Percentiles rank a stretch among this genome's conserved stretches.
Conservation (phyloP, 257 asterid genomes). For the Solanum medicagineum region DNA sequence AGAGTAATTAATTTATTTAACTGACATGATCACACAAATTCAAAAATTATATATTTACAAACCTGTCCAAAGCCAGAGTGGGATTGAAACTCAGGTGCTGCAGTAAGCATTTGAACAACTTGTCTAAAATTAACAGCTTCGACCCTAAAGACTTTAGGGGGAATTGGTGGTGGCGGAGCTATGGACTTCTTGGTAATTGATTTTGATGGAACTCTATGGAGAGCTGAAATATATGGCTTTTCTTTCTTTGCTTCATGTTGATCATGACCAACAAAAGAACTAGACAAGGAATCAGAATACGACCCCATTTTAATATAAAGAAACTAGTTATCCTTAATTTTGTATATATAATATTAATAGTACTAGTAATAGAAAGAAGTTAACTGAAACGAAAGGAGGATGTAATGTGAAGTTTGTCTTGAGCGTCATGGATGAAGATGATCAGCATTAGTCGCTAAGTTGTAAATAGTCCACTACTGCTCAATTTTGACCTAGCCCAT, state of each 20-base stretch:
- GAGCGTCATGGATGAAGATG: background rate
- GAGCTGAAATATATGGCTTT: conserved; percentile 12
- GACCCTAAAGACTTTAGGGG: conserved; percentile 58
- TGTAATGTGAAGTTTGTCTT: background rate
- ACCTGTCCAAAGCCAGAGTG: conserved; percentile 6
- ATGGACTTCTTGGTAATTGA: conserved; percentile 38
- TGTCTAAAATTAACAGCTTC: conserved; percentile 44
- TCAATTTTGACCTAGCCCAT: background rate
- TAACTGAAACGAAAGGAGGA: background rate
- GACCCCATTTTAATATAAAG: conserved; percentile 1
- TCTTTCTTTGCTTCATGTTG: conserved; percentile 3
- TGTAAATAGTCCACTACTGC: background rate
- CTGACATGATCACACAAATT: background rate
- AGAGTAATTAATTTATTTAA: background rate
- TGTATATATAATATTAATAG: background rate
- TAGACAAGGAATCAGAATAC: conserved; percentile 1
- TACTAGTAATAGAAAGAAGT: background rate
- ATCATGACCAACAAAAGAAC: background rate
- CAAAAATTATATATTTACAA: background rate
- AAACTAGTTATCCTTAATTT: background rate
- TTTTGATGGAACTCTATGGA: conserved; percentile 34
- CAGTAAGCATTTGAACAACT: conserved; percentile 62
- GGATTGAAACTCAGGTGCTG: conserved; percentile 17
- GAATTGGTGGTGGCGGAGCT: conserved; percentile 52
- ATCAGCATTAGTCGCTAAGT: background rate